phyloP scores from a whole-genome alignment of 345 rosid genomes.

The Salix arbutifolia region DNA sequence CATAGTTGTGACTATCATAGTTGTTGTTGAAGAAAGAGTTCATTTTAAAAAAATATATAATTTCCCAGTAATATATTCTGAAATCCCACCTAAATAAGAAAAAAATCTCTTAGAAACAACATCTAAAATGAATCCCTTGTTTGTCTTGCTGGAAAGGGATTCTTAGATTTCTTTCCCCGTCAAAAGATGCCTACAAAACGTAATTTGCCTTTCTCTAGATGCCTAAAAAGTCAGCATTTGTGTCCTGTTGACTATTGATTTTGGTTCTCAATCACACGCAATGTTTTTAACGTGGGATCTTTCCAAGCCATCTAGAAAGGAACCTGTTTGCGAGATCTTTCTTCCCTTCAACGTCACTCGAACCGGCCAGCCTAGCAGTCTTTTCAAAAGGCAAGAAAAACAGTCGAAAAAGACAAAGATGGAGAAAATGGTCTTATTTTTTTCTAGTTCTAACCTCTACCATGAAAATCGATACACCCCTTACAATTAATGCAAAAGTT shows the following conservation, averaged over 20 bases:
- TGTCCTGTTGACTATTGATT: not conserved
- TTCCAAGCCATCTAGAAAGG: not conserved
- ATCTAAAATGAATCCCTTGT: too few relatives aligned
- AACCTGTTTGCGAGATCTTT: not conserved
- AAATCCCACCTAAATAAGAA: too few relatives aligned
- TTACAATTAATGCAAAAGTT: not conserved
- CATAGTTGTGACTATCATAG: not conserved
- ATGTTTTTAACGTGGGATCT: not conserved
- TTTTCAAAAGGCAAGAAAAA: not conserved
- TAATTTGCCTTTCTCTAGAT: too few relatives aligned
- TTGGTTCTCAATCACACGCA: not conserved
- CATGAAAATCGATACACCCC: too few relatives aligned
- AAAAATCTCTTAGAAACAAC: too few relatives aligned
- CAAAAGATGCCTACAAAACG: not conserved
- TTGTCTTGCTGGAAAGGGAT: too few relatives aligned
- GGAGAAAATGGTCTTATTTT: too few relatives aligned
- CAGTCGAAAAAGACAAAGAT: not conserved
- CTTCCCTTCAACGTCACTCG: not conserved
- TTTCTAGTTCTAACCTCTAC: not conserved
- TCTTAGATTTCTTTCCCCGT: not conserved
- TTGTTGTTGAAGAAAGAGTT: too few relatives aligned
- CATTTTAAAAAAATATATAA: too few relatives aligned
- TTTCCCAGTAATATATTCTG: too few relatives aligned
- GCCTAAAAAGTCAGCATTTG: not conserved
- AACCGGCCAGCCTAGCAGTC: not conserved